These are phyloP conservation scores for Hypocrella siamensis DNA, from an alignment of 2,329 filamentous ascomycete genomes.

Conservation along the genomic window DNA sequence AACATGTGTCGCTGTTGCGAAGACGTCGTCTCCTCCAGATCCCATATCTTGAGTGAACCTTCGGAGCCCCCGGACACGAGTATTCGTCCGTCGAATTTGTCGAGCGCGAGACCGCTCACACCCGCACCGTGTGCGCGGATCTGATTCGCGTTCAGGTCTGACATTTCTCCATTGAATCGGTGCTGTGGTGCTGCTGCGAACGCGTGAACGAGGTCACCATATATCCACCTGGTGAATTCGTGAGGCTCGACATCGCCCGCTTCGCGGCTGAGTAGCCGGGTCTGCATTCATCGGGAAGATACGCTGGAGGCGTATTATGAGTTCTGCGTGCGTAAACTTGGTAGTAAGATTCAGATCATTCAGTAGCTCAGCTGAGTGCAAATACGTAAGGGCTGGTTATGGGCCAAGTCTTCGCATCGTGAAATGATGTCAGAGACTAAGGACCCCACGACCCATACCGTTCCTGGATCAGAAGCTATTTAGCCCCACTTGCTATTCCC, in stretches of 20 bases:
- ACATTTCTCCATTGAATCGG: slow-evolving; percentile 46
- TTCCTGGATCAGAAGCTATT: no score
- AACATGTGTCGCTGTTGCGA: slow-evolving; percentile 30
- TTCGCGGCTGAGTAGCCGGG: slow-evolving; percentile 61
- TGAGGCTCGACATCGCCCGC: slow-evolving; percentile 50
- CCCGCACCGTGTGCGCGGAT: slow-evolving; percentile 60
- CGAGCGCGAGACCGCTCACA: slow-evolving; percentile 64
- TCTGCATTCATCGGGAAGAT: slow-evolving; percentile 50
- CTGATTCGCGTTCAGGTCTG: slow-evolving; percentile 15
- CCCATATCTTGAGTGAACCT: slow-evolving; percentile 73
- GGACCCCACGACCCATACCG: no score
- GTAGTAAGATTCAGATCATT: no score
- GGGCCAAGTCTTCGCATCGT: no score
- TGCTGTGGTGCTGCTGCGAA: slow-evolving; percentile 52
- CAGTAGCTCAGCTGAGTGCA: no score
- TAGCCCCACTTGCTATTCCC: no score
- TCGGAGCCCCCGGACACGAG: slow-evolving; percentile 77
- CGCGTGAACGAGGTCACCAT: slow-evolving; percentile 49
- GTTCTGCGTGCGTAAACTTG: no score
- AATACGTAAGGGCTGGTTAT: no score
- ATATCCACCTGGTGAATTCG: slow-evolving; percentile 49
- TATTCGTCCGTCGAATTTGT: slow-evolving; percentile 63
- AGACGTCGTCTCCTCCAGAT: slow-evolving; percentile 49
- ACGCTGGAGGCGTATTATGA: no score
- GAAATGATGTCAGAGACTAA: no score